Evolutionary conservation across 805 yeast species (phyloP), one percentile per base, ranked within the genome.

Genomic region (Starmerella sirachaensis): DNA sequence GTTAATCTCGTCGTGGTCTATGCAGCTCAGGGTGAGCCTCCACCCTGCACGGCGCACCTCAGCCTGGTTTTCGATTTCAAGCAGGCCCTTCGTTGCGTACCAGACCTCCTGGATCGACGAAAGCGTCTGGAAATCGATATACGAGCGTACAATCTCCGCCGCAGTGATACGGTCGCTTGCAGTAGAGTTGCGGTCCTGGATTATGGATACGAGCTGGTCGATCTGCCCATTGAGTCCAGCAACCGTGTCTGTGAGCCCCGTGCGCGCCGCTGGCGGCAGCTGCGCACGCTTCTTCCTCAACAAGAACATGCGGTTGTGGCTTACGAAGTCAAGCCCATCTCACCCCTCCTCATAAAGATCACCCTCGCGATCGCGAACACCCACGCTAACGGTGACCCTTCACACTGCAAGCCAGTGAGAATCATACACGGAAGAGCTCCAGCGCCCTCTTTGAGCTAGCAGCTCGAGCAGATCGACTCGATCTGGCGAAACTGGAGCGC

Each of bases 101-200:
- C 94, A 83, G 1, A 82, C 64, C 44, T 79, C 85, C 0, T 82
- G 75, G 4, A 81, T 65, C 2, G 78, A 69, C 0, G 76, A 64
- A 2, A 74, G 66, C 3, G 76, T 62, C 34, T 65, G 66, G 33
- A 65, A 69, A 17, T 66, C 66, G 2, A 82, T 56, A 3, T 72
- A 62, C 2, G 65, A 65, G 6, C 69, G 59, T 29, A 83, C 56
- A 16, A 65, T 56, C 2, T 61, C 62, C 0, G 80, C 74, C 0
- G 79, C 74, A 1, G 66, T 61, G 1, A 60, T 50, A 18, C 60
- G 50, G 16, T 58, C 59, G 24, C 56, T 48, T n/a, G 52, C 45
- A 2, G 58, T 33, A 3, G 42, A 28, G 17, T 40, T 18, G 29
- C 41, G 33, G 35, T 47, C 38, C 36, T 46, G 43, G 38, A 56